Base-by-base conservation (phyloP, 2,329 filamentous ascomycete species). In the Pezicula carpinea region DNA sequence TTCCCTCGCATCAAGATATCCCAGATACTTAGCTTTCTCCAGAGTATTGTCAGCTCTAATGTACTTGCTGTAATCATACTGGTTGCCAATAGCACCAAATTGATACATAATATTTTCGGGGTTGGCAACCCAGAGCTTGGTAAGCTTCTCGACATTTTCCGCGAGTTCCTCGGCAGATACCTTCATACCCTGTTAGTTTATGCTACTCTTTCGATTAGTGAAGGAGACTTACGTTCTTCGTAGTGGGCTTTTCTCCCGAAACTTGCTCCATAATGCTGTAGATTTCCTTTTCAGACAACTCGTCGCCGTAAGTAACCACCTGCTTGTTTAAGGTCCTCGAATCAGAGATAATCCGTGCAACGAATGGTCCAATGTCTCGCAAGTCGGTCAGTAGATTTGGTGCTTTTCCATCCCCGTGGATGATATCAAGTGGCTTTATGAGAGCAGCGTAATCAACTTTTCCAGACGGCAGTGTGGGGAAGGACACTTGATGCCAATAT, bases 401-500 rank as follows among this genome's bases (percentile, higher is more conserved):
- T 0, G 60, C 60, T 14, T 71, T 67, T 0, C 77, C 77, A 49
- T 74, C 69, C 3, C 70, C 74, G 19, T 64, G 59, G 15, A 79
- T 65, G 32, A 63, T 13, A 15, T 17, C 18, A 18, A 23, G 3
- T 32, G 22, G 19, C 3, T 8, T 5, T 5, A 13, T 14, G n/a
- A 44, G 29, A 6, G n/a, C 22, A 13, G 42, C 44, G 18, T 50
- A 45, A 18, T 53, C 46, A 3, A 45, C 23, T 32, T 62, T 60
- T 8, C 74, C 72, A 14, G 67, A 71, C n/a, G 69, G 66, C 1
- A 77, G 57, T n/a, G 56, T 56, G 11, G 70, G 71, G 46, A 72
- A 65, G 5, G 65, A 63, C 23, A 74, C 53, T 54, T 80, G 75
- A 56, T 77, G 75, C 79, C 78, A 82, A 65, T 67, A 78, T n/a